phyloP scores from a whole-genome alignment of 106 monocot species.

The Xerophyta viscosa region DNA sequence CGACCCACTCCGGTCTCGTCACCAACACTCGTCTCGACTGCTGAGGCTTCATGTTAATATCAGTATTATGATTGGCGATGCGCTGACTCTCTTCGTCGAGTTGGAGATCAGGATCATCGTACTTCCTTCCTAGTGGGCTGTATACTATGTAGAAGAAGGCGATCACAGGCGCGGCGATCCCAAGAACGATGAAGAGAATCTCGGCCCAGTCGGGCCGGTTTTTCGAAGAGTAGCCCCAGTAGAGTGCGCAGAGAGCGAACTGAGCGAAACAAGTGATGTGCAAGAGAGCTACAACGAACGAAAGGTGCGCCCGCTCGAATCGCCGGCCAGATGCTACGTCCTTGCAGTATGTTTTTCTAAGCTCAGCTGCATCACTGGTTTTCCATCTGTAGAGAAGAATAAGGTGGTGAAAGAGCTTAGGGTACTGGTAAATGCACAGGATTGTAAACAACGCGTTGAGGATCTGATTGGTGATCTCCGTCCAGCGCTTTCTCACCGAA shows the following conservation, averaged over 20 bases:
- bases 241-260: conserved; percentile 31
- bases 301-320: conserved; percentile 28
- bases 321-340: conserved; percentile 19
- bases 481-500: conserved; percentile 22
- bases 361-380: conserved; percentile 17
- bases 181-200: conserved; percentile 11
- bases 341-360: conserved; percentile 38
- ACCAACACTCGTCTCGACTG: not conserved
- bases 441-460: conserved; percentile 50
- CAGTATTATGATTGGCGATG: not conserved
- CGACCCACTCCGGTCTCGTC: not conserved
- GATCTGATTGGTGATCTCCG: conserved; percentile 37
- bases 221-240: conserved; percentile 24
- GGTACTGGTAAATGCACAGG: conserved; percentile 40
- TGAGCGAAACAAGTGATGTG: conserved; percentile 41
- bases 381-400: conserved; percentile 34
- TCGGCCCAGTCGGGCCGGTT: conserved; percentile 20
- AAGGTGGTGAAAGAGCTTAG: conserved; percentile 34
- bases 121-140: conserved; percentile 31
- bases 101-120: not conserved
- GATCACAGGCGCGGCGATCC: conserved; percentile 11
- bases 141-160: conserved; percentile 24
- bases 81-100: conserved; percentile 5
- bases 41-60: not conserved
- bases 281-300: conserved; percentile 28